phyloP scores from a whole-genome alignment of 2,329 filamentous ascomycete species.

The Penicillium occitanis region DNA sequence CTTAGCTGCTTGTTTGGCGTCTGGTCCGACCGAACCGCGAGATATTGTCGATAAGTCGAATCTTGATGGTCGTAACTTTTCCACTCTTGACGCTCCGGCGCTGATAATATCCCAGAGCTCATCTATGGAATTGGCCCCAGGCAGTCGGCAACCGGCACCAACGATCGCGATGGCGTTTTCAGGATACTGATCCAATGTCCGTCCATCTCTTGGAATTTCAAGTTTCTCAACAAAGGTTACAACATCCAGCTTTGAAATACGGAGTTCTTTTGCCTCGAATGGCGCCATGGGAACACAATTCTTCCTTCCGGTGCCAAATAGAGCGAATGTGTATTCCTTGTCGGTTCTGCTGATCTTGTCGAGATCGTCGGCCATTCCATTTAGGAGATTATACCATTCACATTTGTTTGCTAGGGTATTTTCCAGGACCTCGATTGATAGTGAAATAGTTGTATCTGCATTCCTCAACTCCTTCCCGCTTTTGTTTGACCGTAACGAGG shows the following conservation, averaged over 20 bases:
- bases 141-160: conserved; percentile 47
- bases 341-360: neutral
- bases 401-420: conserved; percentile 13
- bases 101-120: conserved; percentile 42
- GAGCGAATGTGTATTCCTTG: conserved; percentile 6
- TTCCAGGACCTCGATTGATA: conserved; percentile 12
- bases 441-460: neutral
- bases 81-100: conserved; percentile 22
- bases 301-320: conserved; percentile 15
- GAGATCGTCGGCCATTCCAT: conserved; percentile 7
- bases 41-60: conserved; percentile 24
- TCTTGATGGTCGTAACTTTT: conserved; percentile 26
- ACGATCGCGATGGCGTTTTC: conserved; percentile 44
- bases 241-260: conserved; percentile 12
- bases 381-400: conserved; percentile 14
- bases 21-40: conserved; percentile 10
- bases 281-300: conserved; percentile 11
- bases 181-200: conserved; percentile 13
- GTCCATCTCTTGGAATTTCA: conserved; percentile 9
- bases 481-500: conserved; percentile 14
- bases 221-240: conserved; percentile 6
- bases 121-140: conserved; percentile 41
- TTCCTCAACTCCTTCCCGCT: conserved; percentile 1
- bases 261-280: conserved; percentile 9
- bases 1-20: conserved; percentile 29